Evolutionary conservation across 495 filamentous ascomycete species (phyloP).

Genomic region (Neurospora hispaniola): DNA sequence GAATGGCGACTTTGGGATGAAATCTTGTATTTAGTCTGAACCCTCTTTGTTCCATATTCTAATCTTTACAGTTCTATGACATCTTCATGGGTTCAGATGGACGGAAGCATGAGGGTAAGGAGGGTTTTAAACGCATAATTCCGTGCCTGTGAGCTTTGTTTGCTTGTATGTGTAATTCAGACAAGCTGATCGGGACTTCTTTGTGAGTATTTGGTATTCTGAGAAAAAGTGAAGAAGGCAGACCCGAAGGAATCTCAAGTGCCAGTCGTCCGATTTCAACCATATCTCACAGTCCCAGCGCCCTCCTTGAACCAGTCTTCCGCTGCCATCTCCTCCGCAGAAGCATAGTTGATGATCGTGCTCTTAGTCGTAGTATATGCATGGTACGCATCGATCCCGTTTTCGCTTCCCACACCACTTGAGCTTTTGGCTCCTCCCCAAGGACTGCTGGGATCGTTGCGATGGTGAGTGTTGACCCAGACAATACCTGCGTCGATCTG

Average conservation of each 20-base stretch:
- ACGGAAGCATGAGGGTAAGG: background rate
- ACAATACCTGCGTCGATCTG: constrained; percentile 49
- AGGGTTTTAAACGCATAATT: background rate
- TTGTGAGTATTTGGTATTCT: background rate
- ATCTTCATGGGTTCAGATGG: background rate
- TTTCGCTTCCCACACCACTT: constrained; percentile 48
- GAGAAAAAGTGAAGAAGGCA: background rate
- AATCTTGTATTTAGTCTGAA: background rate
- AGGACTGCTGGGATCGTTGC: constrained; percentile 50
- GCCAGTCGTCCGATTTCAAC: constrained; percentile 3
- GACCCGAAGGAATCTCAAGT: background rate
- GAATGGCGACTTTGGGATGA: background rate
- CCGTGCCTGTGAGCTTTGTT: background rate
- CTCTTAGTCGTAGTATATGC: constrained; percentile 49
- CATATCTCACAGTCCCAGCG: constrained; percentile 34
- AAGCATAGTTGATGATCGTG: constrained; percentile 48
- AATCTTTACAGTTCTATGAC: background rate
- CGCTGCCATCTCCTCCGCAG: constrained; percentile 25
- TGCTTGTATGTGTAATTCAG: background rate
- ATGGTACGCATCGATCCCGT: constrained; percentile 46
- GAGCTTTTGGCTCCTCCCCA: constrained; percentile 45
- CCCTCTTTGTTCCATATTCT: background rate
- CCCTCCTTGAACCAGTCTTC: constrained; percentile 43
- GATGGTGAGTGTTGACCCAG: constrained; percentile 54
- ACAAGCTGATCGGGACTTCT: background rate